Conservation (phyloP, 495 filamentous ascomycete species). For the Aspergillus panamensis region DNA sequence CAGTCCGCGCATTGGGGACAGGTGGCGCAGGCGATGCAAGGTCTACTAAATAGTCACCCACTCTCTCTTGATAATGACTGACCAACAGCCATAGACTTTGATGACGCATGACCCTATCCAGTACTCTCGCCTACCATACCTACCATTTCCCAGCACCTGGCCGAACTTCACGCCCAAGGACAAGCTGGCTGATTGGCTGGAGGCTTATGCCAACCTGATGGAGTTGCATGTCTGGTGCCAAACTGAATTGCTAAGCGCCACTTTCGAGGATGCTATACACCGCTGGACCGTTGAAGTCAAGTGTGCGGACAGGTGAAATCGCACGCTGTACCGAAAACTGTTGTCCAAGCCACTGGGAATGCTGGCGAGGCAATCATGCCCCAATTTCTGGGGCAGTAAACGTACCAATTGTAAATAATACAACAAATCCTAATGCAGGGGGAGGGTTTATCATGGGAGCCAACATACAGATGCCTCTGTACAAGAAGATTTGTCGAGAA, state of each 20-base stretch:
- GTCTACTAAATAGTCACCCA: slow-evolving; percentile 19
- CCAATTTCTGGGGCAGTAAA: slow-evolving; percentile 40
- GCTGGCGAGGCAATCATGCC: slow-evolving; percentile 46
- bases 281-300: slow-evolving; percentile 59
- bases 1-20: slow-evolving; percentile 65
- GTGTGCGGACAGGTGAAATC: slow-evolving; percentile 38
- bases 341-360: slow-evolving; percentile 49
- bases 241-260: slow-evolving; percentile 47
- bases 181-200: slow-evolving; percentile 74
- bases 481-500: slow-evolving; percentile 40
- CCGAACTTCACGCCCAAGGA: slow-evolving; percentile 70
- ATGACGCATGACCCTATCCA: slow-evolving; percentile 71
- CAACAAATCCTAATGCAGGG: slow-evolving; percentile 47
- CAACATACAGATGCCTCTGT: slow-evolving; percentile 38
- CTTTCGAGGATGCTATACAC: slow-evolving; percentile 49
- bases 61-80: not conserved
- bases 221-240: slow-evolving; percentile 73
- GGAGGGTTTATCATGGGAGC: slow-evolving; percentile 44
- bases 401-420: too few species aligned
- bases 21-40: slow-evolving; percentile 65
- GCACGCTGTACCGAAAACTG: slow-evolving; percentile 39
- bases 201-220: slow-evolving; percentile 63
- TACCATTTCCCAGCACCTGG: slow-evolving; percentile 67
- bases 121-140: slow-evolving; percentile 70
- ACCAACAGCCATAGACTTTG: slow-evolving; percentile 28